Evolutionary conservation across 805 yeast species (phyloP).

Genomic region (Kodamaea laetipori): DNA sequence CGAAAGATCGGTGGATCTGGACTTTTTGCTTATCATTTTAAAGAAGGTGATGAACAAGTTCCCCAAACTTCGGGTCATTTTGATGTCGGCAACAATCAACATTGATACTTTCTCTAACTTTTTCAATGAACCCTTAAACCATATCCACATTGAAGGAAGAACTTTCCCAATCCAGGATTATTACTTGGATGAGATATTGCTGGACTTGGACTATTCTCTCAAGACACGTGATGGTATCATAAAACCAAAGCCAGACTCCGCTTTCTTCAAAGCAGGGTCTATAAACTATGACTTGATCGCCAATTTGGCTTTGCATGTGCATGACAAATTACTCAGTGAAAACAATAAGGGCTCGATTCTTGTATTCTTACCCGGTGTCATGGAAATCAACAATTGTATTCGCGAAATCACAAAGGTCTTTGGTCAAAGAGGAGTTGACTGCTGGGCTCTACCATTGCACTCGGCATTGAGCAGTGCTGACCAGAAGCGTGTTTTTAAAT

Average conservation of each 20-base stretch:
- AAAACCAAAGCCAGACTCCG: constrained; percentile 64
- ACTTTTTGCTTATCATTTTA: constrained; percentile 75
- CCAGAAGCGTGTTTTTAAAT: constrained; percentile 72
- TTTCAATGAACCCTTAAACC: constrained; percentile 56
- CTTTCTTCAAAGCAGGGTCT: constrained; percentile 63
- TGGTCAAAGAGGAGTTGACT: constrained; percentile 21
- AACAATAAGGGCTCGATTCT: constrained; percentile 70
- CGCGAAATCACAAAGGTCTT: constrained; percentile 31
- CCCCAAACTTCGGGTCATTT: constrained; percentile 62
- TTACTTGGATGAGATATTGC: constrained; percentile 69
- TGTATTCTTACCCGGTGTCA: constrained; percentile 86
- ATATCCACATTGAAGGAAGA: constrained; percentile 86
- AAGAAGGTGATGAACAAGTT: constrained; percentile 57
- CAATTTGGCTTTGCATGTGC: constrained; percentile 54
- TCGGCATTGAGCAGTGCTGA: constrained; percentile 84
- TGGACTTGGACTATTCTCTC: constrained; percentile 57
- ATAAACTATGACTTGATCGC: constrained; percentile 76
- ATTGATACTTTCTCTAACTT: constrained; percentile 64
- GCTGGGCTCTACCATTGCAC: constrained; percentile 72
- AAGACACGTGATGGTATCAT: constrained; percentile 42
- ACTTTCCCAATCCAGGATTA: constrained; percentile 87
- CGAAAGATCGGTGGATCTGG: constrained; percentile 90
- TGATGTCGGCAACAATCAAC: constrained; percentile 95
- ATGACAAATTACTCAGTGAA: constrained; percentile 46
- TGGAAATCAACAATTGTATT: constrained; percentile 75